Evolutionary conservation across 2,329 filamentous ascomycete species (phyloP).

Genomic region (Helotiales sp.): DNA sequence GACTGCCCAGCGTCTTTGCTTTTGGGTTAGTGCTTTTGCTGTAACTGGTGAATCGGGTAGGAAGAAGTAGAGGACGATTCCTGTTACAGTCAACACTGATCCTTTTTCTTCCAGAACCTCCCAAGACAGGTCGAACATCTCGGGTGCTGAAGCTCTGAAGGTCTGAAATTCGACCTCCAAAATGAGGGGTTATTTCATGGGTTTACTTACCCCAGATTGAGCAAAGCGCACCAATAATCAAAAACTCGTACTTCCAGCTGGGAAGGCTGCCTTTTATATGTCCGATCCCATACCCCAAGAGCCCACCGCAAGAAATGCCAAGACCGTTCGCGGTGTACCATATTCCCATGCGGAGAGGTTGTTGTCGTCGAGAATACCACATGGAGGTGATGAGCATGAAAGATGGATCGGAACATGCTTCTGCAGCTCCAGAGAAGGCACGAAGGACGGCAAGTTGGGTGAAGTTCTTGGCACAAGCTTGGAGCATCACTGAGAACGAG

Average conservation of each 20-base stretch:
- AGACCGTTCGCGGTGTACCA: slow-evolving; percentile 61
- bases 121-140: too few species aligned
- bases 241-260: slow-evolving; percentile 67
- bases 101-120: too few species aligned
- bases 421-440: slow-evolving; percentile 53
- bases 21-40: slow-evolving; percentile 47
- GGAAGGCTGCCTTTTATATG: slow-evolving; percentile 56
- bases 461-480: slow-evolving; percentile 52
- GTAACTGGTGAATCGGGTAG: slow-evolving; percentile 57
- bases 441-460: slow-evolving; percentile 50
- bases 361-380: slow-evolving; percentile 62
- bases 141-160: too few species aligned
- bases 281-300: slow-evolving; percentile 59
- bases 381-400: slow-evolving; percentile 57
- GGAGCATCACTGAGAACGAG: slow-evolving; percentile 41
- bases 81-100: neutral
- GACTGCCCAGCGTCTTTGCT: slow-evolving; percentile 33
- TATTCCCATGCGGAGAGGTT: slow-evolving; percentile 57
- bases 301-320: slow-evolving; percentile 57
- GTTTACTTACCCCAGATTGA: slow-evolving; percentile 9
- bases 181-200: too few species aligned
- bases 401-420: slow-evolving; percentile 51
- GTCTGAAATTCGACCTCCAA: too few species aligned
- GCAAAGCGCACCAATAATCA: slow-evolving; percentile 50
- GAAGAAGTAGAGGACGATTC: slow-evolving; percentile 49